These are phyloP conservation scores for Eimeria brunetti DNA, from an alignment of 169 alveolate species.

Conservation along the genomic window DNA sequence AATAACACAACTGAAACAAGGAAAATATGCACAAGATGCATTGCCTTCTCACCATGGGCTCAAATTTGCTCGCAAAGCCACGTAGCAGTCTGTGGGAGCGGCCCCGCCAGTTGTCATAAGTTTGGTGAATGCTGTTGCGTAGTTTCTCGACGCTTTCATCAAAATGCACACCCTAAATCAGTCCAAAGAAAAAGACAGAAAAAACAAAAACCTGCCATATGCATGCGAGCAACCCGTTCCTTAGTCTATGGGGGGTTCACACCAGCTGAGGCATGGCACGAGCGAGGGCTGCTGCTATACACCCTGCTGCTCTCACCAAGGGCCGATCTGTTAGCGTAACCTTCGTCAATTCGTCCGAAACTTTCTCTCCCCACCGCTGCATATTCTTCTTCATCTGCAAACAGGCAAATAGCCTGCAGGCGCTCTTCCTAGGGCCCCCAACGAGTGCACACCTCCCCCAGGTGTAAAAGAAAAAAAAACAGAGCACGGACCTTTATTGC, in stretches of 20 bases:
- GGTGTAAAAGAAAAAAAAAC: not conserved
- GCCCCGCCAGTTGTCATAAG: slow-evolving; percentile 85
- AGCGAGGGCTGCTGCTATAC: not conserved
- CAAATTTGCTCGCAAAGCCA: slow-evolving; percentile 87
- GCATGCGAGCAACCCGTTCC: not conserved
- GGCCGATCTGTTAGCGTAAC: slow-evolving; percentile 92
- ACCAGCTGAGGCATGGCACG: not conserved
- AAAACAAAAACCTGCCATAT: not conserved
- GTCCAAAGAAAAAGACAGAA: not conserved
- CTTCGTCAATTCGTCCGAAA: slow-evolving; percentile 90
- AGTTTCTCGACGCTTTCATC: slow-evolving; percentile 87
- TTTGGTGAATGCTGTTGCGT: slow-evolving; percentile 85
- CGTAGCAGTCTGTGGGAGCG: slow-evolving; percentile 84
- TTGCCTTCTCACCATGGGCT: slow-evolving; percentile 84
- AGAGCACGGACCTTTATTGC: slow-evolving; percentile 82
- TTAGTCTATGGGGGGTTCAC: not conserved
- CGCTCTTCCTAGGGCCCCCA: not conserved
- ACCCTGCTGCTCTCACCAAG: slow-evolving; percentile 75
- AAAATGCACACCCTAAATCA: slow-evolving; percentile 80
- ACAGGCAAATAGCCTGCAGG: not conserved
- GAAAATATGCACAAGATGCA: not conserved
- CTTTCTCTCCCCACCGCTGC: slow-evolving; percentile 92
- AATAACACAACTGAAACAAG: not conserved
- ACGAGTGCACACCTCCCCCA: not conserved
- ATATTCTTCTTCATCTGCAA: slow-evolving; percentile 92